These are phyloP conservation scores for Mycena polygramma DNA, from an alignment of 768 basidiomycete genomes.

Conservation along the genomic window DNA sequence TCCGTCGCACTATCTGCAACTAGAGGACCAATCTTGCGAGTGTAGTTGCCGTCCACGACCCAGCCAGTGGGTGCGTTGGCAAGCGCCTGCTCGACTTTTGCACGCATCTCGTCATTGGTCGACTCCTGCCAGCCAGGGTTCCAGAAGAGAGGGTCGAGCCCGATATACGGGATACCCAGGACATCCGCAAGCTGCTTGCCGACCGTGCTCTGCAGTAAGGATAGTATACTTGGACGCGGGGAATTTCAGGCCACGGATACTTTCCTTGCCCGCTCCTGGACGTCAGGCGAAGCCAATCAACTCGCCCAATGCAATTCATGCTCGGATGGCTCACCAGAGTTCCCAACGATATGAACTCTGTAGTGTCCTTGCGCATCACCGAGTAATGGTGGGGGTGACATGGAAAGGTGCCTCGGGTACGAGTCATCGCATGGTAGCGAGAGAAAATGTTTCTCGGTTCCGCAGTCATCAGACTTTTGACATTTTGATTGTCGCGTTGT, in stretches of 20 bases:
- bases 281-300: slow-evolving; percentile 2
- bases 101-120: slow-evolving; percentile 40
- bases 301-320: not conserved
- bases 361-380: slow-evolving; percentile 63
- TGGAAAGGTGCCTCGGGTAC: slow-evolving; percentile 5
- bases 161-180: slow-evolving; percentile 51
- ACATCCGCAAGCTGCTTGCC: slow-evolving; percentile 50
- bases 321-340: slow-evolving; percentile 57
- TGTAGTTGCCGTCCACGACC: slow-evolving; percentile 68
- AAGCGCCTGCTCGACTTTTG: slow-evolving; percentile 45
- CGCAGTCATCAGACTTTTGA: too few relatives aligned
- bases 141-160: slow-evolving; percentile 54
- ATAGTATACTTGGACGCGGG: not conserved
- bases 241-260: not conserved
- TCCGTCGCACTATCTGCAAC: slow-evolving; percentile 60
- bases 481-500: too few relatives aligned
- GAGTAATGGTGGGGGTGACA: slow-evolving; percentile 46
- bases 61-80: slow-evolving; percentile 55
- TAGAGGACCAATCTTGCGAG: slow-evolving; percentile 43
- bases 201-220: slow-evolving; percentile 52
- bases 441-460: not conserved
- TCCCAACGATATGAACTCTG: slow-evolving; percentile 63
- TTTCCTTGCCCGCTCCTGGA: slow-evolving; percentile 54
- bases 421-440: not conserved
- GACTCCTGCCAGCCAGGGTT: slow-evolving; percentile 50